Base-by-base conservation (phyloP, 2,329 filamentous ascomycete species). In the Didymella lethalis region DNA sequence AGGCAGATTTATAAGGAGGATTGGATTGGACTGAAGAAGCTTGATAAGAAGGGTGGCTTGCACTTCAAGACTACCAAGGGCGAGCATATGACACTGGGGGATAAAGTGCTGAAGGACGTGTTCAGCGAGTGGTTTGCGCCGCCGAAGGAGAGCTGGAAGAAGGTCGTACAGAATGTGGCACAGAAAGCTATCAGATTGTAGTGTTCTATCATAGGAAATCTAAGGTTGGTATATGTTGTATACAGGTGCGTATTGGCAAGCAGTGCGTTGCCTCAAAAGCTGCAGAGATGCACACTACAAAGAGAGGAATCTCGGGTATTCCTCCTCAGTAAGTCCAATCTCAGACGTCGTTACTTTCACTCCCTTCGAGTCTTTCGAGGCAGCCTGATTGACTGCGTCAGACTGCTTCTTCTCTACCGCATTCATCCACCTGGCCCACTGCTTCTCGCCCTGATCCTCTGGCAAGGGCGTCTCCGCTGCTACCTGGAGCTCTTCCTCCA, bases 1-100 rank as follows among this genome's bases (percentile, higher is more conserved):
- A 83, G 91, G 57, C 76, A 78, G 28, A 81, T 98, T 2, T 99
- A 97, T 77, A 86, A 85, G 66, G 90, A 98, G 79, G 94, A 99
- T 80, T 99, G 95, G 95, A 80, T 99, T 28, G 95, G 95, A 0
- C 80, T 99, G 75, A 90, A 86, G 75, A 79, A 81, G 68, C 80
- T 99, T 70, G 93, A 97, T 79, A 80, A 89, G 75, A 90, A 90
- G 80, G 91, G 90, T 2, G 91, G 86, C 1, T 79, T 99, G 68
- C 84, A 88, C 56, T 97, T 97, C 78, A 83, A 87, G 75, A 88
- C 83, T 2, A 84, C 88, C 0, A 83, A 88, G 4, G 95, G 94
- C 0, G 85, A 86, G 25, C 95, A 99, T 80, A 98, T 99, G 93
- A 80, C 88, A 62, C 80, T 98, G 62, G 79, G 82, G 0, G 86